phyloP scores from a whole-genome alignment of 140 eudicot genomes.

The Flaveria floridana region DNA sequence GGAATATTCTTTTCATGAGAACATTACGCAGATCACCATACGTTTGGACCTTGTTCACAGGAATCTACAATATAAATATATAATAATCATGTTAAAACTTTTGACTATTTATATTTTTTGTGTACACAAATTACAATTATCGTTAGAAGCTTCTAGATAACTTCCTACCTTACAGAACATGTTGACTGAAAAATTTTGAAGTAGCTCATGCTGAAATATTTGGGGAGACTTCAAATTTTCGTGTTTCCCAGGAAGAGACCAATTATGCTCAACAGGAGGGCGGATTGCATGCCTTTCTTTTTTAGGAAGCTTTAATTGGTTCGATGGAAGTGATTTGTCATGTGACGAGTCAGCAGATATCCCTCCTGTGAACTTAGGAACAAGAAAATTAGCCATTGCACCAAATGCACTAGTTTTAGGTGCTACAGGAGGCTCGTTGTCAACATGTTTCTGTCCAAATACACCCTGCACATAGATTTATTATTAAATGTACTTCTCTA shows the following conservation, averaged over 20 bases:
- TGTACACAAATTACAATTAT: not conserved
- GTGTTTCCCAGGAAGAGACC: constrained; percentile 80
- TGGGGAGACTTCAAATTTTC: constrained; percentile 58
- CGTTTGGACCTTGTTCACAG: constrained; percentile 86
- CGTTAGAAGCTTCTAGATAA: constrained; percentile 10
- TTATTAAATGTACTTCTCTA: constrained; percentile 14
- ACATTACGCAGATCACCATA: constrained; percentile 86
- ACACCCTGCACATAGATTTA: constrained; percentile 56
- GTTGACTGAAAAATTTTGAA: constrained; percentile 86
- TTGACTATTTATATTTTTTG: not conserved
- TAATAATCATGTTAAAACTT: constrained; percentile 15
- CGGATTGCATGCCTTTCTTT: constrained; percentile 92
- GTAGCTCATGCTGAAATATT: constrained; percentile 97
- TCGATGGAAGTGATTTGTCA: constrained; percentile 57
- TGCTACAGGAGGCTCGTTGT: constrained; percentile 55
- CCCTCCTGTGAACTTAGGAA: constrained; percentile 93
- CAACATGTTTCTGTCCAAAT: constrained; percentile 72
- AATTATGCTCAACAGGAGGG: constrained; percentile 91
- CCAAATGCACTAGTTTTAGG: constrained; percentile 86
- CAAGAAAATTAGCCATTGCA: constrained; percentile 96
- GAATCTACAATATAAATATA: constrained; percentile 69
- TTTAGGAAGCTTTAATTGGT: constrained; percentile 53
- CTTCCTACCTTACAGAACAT: constrained; percentile 90
- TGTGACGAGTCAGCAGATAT: constrained; percentile 58
- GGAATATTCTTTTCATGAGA: constrained; percentile 97